Conservation (phyloP, 2,329 filamentous ascomycete species). For the Sordariomycetes sp. region DNA sequence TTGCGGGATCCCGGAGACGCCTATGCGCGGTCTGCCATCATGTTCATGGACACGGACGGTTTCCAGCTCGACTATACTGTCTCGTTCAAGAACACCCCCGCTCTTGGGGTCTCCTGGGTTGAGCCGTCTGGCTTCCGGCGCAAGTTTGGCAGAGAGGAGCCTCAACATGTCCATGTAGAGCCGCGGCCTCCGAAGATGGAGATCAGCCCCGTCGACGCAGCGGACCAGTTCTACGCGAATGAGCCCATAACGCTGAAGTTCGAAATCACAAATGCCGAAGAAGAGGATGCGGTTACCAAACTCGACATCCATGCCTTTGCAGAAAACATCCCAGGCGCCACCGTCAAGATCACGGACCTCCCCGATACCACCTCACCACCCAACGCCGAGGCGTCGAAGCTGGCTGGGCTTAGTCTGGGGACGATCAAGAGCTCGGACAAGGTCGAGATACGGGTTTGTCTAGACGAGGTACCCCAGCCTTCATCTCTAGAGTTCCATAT, state of each 20-base stretch:
- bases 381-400: slow-evolving; percentile 29
- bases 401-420: slow-evolving; percentile 31
- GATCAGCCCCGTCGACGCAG: slow-evolving; percentile 51
- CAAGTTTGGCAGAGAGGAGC: slow-evolving; percentile 34
- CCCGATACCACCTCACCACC: slow-evolving; percentile 20
- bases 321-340: slow-evolving; percentile 15
- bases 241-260: slow-evolving; percentile 62
- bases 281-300: slow-evolving; percentile 62
- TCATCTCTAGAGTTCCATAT: slow-evolving; percentile 59
- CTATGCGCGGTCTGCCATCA: slow-evolving; percentile 49
- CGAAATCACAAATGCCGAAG: slow-evolving; percentile 71
- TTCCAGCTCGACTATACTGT: slow-evolving; percentile 61
- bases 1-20: slow-evolving; percentile 77
- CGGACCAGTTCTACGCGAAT: slow-evolving; percentile 73
- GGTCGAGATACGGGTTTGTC: slow-evolving; percentile 31
- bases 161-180: slow-evolving; percentile 57
- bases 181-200: slow-evolving; percentile 90
- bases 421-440: slow-evolving; percentile 35
- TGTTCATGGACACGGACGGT: slow-evolving; percentile 51
- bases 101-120: slow-evolving; percentile 38
- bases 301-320: slow-evolving; percentile 61
- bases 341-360: slow-evolving; percentile 26
- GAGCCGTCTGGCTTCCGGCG: slow-evolving; percentile 29
- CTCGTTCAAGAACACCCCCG: slow-evolving; percentile 30
- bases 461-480: slow-evolving; percentile 37